Evolutionary conservation across 257 asterid species (phyloP).

Genomic region (Avicennia marina): DNA sequence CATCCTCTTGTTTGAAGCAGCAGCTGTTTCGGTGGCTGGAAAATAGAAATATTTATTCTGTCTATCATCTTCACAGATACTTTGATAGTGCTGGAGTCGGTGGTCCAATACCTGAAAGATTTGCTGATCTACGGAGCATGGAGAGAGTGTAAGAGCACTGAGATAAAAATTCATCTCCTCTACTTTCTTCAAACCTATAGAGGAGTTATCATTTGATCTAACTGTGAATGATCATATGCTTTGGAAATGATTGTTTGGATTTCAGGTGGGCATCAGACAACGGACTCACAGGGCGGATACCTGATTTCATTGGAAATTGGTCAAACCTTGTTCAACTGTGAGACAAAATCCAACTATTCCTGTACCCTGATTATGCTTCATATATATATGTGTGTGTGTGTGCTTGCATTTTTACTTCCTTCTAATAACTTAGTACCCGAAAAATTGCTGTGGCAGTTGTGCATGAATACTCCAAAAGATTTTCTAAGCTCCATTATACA

Average conservation of each 20-base stretch:
- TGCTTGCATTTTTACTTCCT: too few species aligned
- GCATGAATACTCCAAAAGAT: not conserved
- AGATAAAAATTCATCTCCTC: not conserved
- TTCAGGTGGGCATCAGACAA: conserved; percentile 66
- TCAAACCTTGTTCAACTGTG: conserved; percentile 45
- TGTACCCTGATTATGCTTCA: not conserved
- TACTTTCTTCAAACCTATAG: not conserved
- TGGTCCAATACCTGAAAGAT: conserved; percentile 47
- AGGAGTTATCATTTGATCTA: too few species aligned
- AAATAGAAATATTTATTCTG: not conserved
- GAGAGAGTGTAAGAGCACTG: conserved; percentile 31
- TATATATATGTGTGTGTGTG: not conserved
- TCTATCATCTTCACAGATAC: conserved; percentile 30
- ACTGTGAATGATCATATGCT: too few species aligned
- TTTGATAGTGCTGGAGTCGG: conserved; percentile 48
- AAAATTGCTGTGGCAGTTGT: not conserved
- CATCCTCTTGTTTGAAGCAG: not conserved
- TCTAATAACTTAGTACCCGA: not conserved
- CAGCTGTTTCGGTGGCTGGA: not conserved
- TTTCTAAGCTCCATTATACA: not conserved
- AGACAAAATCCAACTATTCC: conserved; percentile 23
- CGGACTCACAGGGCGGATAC: conserved; percentile 62
- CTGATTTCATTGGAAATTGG: conserved; percentile 74
- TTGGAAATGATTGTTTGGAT: conserved; percentile 17
- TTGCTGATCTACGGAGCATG: conserved; percentile 36